Percentiles rank a stretch among this genome's conserved stretches.
These are phyloP conservation scores for Davidsoniella virescens DNA, from an alignment of 2,329 filamentous ascomycete genomes.

Conservation along the genomic window DNA sequence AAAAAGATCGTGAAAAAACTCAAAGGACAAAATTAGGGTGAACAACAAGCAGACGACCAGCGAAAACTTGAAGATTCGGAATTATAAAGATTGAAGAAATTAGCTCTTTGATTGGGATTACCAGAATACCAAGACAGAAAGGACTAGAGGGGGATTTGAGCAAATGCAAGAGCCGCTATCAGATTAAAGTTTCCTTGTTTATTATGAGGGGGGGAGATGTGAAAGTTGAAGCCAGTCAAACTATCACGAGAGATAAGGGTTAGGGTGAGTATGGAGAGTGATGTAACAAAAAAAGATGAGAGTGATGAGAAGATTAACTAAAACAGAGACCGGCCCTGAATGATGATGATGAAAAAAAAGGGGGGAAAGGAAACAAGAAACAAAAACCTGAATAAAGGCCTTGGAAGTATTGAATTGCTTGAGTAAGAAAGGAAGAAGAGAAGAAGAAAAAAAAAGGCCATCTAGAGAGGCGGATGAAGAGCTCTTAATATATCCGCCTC, in stretches of 20 bases:
- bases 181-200: constrained; percentile 8
- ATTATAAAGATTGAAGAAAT: constrained; percentile 4
- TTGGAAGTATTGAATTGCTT: constrained; percentile 47
- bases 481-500: too few relatives aligned
- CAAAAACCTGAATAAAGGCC: constrained; percentile 38
- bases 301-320: constrained; percentile 16
- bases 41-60: constrained; percentile 19
- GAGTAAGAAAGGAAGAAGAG: constrained; percentile 31
- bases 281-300: background rate
- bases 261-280: constrained; percentile 14
- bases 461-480: too few relatives aligned
- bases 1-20: constrained; percentile 15
- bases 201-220: background rate
- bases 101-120: constrained; percentile 12
- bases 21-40: constrained; percentile 15
- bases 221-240: constrained; percentile 13
- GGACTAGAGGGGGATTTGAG: background rate
- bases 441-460: constrained; percentile 19
- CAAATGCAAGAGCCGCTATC: constrained; percentile 10
- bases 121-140: constrained; percentile 9
- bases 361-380: constrained; percentile 22
- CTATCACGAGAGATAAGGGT: constrained; percentile 13
- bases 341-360: constrained; percentile 25
- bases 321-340: constrained; percentile 39
- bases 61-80: constrained; percentile 14